Percentiles rank a stretch among this genome's conserved stretches.
Conservation (phyloP, 2,329 filamentous ascomycete species). For the Nannizziopsis arthrosporioides region DNA sequence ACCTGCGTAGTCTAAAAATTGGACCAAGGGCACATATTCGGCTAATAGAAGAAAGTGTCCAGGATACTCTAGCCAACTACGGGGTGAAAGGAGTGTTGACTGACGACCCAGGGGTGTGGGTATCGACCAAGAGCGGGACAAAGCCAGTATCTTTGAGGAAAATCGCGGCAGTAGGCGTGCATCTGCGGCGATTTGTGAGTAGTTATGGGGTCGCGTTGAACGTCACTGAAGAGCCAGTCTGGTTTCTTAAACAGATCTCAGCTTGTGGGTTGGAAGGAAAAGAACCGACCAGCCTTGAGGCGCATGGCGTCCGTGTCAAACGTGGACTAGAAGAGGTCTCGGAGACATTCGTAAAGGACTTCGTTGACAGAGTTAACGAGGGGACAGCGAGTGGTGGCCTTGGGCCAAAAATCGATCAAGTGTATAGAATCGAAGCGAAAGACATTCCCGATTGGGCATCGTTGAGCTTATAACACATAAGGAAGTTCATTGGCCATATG, state of each 20-base stretch:
- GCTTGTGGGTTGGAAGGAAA: conserved; percentile 77
- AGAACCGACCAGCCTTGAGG: conserved; percentile 60
- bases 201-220: conserved; percentile 69
- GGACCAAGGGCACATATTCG: conserved; percentile 66
- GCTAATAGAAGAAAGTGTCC: conserved; percentile 64
- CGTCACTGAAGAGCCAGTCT: conserved; percentile 46
- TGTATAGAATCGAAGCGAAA: conserved; percentile 29
- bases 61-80: conserved; percentile 50
- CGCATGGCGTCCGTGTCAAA: conserved; percentile 32
- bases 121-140: conserved; percentile 28
- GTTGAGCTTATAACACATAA: not conserved
- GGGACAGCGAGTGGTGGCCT: conserved; percentile 23
- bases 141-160: conserved; percentile 42
- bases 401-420: conserved; percentile 30
- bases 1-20: conserved; percentile 57
- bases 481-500: conserved; percentile 10
- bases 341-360: conserved; percentile 26
- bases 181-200: conserved; percentile 70
- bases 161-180: conserved; percentile 86
- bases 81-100: conserved; percentile 44
- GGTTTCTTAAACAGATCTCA: conserved; percentile 62
- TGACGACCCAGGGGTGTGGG: conserved; percentile 79
- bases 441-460: conserved; percentile 19
- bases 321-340: conserved; percentile 32
- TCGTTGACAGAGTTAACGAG: conserved; percentile 29